Conservation (phyloP, 768 basidiomycete genomes). For the Krasilnikovozyma curviuscula region DNA sequence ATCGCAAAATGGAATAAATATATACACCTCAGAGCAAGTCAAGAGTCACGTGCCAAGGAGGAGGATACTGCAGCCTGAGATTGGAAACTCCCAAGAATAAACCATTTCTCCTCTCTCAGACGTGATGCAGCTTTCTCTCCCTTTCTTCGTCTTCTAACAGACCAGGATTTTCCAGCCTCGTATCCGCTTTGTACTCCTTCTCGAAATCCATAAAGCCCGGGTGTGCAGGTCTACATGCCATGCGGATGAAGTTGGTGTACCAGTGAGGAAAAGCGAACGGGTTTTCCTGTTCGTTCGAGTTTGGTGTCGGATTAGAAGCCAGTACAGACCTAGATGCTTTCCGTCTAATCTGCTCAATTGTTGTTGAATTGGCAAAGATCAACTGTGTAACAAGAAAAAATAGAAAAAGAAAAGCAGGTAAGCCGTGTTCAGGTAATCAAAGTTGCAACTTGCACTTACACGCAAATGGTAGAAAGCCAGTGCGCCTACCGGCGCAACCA, state of each 20-base stretch:
- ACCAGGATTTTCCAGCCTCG: slow-evolving; percentile 56
- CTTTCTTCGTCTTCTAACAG: neutral
- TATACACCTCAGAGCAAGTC: too few relatives aligned
- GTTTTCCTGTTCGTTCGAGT: slow-evolving; percentile 36
- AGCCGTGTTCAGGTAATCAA: neutral
- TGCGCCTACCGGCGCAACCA: slow-evolving; percentile 67
- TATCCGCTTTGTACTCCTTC: slow-evolving; percentile 41
- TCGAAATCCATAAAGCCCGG: slow-evolving; percentile 61
- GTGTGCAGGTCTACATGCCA: slow-evolving; percentile 61
- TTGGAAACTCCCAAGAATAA: too few relatives aligned
- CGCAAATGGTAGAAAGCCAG: slow-evolving; percentile 67
- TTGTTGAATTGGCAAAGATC: slow-evolving; percentile 68
- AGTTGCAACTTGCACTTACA: slow-evolving; percentile 33
- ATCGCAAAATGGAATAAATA: too few relatives aligned
- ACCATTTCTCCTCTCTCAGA: too few relatives aligned
- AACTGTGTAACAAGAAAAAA: slow-evolving; percentile 32
- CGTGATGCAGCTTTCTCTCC: slow-evolving; percentile 1
- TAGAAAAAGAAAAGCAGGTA: neutral
- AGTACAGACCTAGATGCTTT: neutral
- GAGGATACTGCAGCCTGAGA: too few relatives aligned
- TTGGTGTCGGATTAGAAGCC: neutral
- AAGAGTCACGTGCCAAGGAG: too few relatives aligned
- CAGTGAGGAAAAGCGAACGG: slow-evolving; percentile 69
- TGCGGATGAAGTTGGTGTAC: slow-evolving; percentile 50
- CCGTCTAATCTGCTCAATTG: slow-evolving; percentile 70